Evolutionary conservation across 1,139 yeast species (phyloP).

Genomic region (Suhomyces bolitotheri): DNA sequence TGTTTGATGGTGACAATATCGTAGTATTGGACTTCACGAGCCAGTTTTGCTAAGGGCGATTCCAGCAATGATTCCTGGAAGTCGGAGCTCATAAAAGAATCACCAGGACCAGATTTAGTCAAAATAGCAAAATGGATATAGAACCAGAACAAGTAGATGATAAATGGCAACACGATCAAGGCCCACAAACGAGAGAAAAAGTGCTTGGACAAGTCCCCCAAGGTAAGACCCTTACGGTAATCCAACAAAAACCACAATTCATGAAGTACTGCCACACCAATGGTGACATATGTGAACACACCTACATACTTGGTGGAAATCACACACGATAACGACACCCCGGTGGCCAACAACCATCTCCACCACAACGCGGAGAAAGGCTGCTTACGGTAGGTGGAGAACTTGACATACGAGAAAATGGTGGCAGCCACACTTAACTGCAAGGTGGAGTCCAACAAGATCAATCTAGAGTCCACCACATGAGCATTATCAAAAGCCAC

Average conservation of each 20-base stretch:
- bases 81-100: constrained; percentile 85
- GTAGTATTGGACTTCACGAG: constrained; percentile 71
- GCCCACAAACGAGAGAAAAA: constrained; percentile 73
- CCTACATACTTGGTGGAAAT: constrained; percentile 96
- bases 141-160: constrained; percentile 88
- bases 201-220: constrained; percentile 63
- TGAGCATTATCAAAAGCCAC: constrained; percentile 92
- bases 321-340: constrained; percentile 82
- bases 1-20: constrained; percentile 79
- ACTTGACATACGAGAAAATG: constrained; percentile 73
- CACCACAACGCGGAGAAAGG: constrained; percentile 82
- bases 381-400: constrained; percentile 64
- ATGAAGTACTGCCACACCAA: constrained; percentile 80
- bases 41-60: constrained; percentile 69
- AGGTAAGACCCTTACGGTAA: constrained; percentile 62
- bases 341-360: constrained; percentile 82
- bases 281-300: constrained; percentile 80
- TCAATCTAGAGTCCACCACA: constrained; percentile 84
- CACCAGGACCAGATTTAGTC: constrained; percentile 92
- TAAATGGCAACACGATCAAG: constrained; percentile 77
- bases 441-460: constrained; percentile 86
- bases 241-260: constrained; percentile 90
- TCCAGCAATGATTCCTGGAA: constrained; percentile 92
- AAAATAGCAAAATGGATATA: constrained; percentile 84
- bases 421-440: constrained; percentile 80